Evolutionary conservation across 441 rosid species (phyloP).

Genomic region (Pelargonium citronellum): DNA sequence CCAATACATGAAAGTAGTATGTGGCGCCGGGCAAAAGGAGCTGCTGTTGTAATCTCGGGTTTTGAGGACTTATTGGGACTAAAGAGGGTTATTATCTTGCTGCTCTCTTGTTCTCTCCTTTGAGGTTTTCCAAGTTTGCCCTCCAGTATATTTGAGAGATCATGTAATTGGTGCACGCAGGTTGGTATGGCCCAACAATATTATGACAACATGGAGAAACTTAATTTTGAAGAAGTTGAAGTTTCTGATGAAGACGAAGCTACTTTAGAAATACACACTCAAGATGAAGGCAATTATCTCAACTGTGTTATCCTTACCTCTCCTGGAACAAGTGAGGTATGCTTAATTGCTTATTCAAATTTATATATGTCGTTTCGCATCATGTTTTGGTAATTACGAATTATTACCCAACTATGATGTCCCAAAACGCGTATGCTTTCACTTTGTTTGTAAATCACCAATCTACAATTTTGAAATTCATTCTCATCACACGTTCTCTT

Average conservation of each 20-base stretch:
- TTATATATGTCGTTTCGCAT: background rate
- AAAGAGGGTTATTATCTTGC: conserved; percentile 48
- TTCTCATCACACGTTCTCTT: background rate
- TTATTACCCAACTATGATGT: background rate
- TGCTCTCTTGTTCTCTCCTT: background rate
- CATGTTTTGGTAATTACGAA: background rate
- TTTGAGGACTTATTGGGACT: conserved; percentile 36
- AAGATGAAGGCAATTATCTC: conserved; percentile 43
- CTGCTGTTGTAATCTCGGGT: conserved; percentile 47
- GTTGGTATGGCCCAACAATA: conserved; percentile 81
- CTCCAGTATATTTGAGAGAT: conserved; percentile 18
- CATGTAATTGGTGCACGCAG: conserved; percentile 37
- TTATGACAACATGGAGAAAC: conserved; percentile 78
- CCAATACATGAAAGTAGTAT: conserved; percentile 69
- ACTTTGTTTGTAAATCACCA: no score
- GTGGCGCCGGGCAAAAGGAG: conserved; percentile 86
- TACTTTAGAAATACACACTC: conserved; percentile 25
- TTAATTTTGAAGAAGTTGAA: conserved; percentile 51
- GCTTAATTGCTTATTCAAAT: conserved; percentile 5
- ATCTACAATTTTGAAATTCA: background rate
- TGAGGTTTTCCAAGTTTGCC: conserved; percentile 3
- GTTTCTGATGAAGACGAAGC: conserved; percentile 33
- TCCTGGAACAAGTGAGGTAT: conserved; percentile 91
- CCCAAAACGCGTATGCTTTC: background rate
- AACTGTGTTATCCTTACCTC: conserved; percentile 61